Evolutionary conservation across 495 filamentous ascomycete species (phyloP), one percentile per base, ranked within the genome.

Genomic region (Melanomma pulvis-pyrius): DNA sequence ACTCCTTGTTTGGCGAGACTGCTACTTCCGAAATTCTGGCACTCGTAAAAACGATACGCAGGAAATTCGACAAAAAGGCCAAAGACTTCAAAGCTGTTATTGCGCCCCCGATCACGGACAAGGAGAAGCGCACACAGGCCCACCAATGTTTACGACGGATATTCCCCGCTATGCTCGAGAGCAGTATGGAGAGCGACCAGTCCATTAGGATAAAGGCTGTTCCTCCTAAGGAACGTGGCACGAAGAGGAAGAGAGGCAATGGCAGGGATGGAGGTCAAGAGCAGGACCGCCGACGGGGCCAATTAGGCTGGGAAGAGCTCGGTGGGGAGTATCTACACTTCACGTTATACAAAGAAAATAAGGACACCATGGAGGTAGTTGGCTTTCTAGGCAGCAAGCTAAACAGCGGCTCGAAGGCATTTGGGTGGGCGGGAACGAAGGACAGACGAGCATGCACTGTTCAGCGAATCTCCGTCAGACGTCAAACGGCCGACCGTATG

Each of bases 341-440:
- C 73, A 91, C 91, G 0, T 84, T 98, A 41, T 94, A 93, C 81
- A 98, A 98, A 79, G 94, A 98, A 77, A 98, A 98, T 76, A 92
- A 92, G 70, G 96, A 98, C 71, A 98, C 96, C 1, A 96, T 97
- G 92, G 93, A 98, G 66, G 88, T 90, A 0, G 81, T 96, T 28
- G 86, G 83, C 8, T 88, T 86, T 61, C 79, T 98, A 8, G 86
- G 87, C 0, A 85, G 86, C 49, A 80, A 85, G 19, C 48, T 50
- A 2, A 71, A 96, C 32, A 87, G 87, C 67, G 80, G 90, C 70
- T 87, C 86, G 2, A 87, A 87, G 65, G 79, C 78, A 58, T 92
- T 97, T 71, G 83, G 89, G 39, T 94, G 93, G 72, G 92, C 93
- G 7, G 94, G 94, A 8, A 98, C 93, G 55, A 98, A 98, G 78